Percentiles rank a stretch among this genome's conserved stretches.
Evolutionary conservation across 768 basidiomycete species (phyloP).

Genomic region (Chalciporus pseudorubinellus): DNA sequence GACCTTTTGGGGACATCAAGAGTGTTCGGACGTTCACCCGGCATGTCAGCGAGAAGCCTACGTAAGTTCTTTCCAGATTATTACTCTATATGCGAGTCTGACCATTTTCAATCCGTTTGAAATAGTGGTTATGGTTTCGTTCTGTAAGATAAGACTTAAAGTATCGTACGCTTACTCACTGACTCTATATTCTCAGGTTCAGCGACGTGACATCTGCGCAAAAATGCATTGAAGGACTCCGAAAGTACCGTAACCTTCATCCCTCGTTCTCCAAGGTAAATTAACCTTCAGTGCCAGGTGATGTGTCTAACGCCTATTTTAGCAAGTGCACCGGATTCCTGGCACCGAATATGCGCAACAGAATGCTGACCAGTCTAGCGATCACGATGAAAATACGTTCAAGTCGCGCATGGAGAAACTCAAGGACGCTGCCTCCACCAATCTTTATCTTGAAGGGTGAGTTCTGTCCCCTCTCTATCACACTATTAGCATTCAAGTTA

Average conservation of each 20-base stretch:
- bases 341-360: constrained; percentile 61
- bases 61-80: constrained; percentile 34
- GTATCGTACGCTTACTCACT: constrained; percentile 1
- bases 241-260: constrained; percentile 74
- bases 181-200: constrained; percentile 46
- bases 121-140: constrained; percentile 76
- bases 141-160: constrained; percentile 49
- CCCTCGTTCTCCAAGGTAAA: constrained; percentile 83
- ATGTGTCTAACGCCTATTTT: constrained; percentile 1
- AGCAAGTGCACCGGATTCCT: constrained; percentile 78
- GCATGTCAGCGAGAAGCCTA: constrained; percentile 70
- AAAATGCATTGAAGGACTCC: constrained; percentile 67
- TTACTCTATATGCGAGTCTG: background rate
- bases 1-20: constrained; percentile 68
- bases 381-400: constrained; percentile 47
- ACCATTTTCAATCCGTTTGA: constrained; percentile 8
- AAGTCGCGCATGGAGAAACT: constrained; percentile 79
- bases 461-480: constrained; percentile 8
- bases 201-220: constrained; percentile 64
- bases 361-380: constrained; percentile 19
- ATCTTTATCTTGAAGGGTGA: constrained; percentile 78
- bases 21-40: constrained; percentile 85
- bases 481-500: background rate
- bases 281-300: background rate
- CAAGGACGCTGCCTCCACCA: constrained; percentile 64